Conservation (phyloP, 2,329 filamentous ascomycete species). For the Trichophaea hybrida region DNA sequence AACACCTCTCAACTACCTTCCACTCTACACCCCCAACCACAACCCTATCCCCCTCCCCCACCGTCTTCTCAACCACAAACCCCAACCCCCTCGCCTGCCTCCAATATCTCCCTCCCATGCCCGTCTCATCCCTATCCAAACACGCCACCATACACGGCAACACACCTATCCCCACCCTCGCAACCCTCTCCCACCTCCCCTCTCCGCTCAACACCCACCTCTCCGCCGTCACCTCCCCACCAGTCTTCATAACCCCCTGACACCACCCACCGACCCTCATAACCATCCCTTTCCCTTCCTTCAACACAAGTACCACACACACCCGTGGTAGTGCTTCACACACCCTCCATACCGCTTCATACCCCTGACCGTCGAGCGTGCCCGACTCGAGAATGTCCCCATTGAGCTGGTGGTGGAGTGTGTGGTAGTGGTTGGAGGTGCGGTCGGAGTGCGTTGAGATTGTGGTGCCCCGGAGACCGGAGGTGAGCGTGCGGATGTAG, state of each 20-base stretch:
- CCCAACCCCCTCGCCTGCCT: not conserved
- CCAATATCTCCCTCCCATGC: conserved; percentile 12
- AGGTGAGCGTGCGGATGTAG: conserved; percentile 1
- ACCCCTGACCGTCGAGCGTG: conserved; percentile 45
- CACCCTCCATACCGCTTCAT: conserved; percentile 55
- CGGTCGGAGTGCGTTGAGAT: not conserved
- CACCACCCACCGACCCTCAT: conserved; percentile 41
- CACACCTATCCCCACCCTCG: conserved; percentile 30
- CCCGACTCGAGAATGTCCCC: conserved; percentile 43
- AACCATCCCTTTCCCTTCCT: conserved; percentile 35
- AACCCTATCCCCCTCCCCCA: conserved; percentile 18
- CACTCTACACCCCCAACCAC: conserved; percentile 27
- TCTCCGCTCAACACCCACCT: conserved; percentile 38
- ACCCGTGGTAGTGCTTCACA: conserved; percentile 30
- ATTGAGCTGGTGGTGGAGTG: conserved; percentile 27
- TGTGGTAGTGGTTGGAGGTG: not conserved
- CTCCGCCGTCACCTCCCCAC: conserved; percentile 37
- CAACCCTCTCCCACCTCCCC: conserved; percentile 31
- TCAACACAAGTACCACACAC: conserved; percentile 32
- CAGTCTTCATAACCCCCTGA: conserved; percentile 42
- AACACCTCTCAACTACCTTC: conserved; percentile 30
- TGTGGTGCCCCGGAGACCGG: not conserved
- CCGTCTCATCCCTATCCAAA: conserved; percentile 22
- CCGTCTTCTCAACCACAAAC: conserved; percentile 10
- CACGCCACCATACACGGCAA: conserved; percentile 30